Evolutionary conservation across 768 basidiomycete species (phyloP).

Genomic region (Psilocybe azurescens): DNA sequence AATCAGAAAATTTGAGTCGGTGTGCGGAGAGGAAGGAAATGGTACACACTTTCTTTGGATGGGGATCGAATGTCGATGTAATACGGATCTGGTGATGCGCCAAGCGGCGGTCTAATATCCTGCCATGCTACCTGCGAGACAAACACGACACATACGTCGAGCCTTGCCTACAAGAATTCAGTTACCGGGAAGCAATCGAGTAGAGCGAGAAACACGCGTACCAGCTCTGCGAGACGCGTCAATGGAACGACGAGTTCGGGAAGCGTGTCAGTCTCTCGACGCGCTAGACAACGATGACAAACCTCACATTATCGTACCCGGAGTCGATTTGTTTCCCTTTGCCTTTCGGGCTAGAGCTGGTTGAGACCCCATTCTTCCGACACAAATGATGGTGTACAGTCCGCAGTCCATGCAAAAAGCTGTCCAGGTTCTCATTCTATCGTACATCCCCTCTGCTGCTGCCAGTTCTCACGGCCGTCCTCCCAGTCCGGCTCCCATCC

Average conservation of each 20-base stretch:
- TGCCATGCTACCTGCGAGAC: too few species aligned
- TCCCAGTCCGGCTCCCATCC: too few species aligned
- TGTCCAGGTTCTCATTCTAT: slow-evolving; percentile 71
- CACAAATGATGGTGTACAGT: slow-evolving; percentile 37
- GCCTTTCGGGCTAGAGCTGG: slow-evolving; percentile 16
- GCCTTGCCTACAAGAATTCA: too few species aligned
- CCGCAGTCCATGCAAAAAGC: slow-evolving; percentile 69
- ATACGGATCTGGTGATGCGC: slow-evolving; percentile 76
- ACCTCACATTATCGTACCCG: too few species aligned
- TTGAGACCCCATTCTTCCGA: slow-evolving; percentile 12
- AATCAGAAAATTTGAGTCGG: background rate
- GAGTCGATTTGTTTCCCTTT: too few species aligned
- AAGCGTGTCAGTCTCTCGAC: too few species aligned
- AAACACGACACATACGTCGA: too few species aligned
- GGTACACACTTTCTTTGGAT: slow-evolving; percentile 59
- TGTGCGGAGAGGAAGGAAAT: background rate
- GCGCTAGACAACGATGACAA: too few species aligned
- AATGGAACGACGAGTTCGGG: too few species aligned
- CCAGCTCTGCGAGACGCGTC: slow-evolving; percentile 75
- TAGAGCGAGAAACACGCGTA: slow-evolving; percentile 34
- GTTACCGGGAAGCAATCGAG: background rate
- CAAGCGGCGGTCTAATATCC: slow-evolving; percentile 69
- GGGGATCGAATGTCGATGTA: slow-evolving; percentile 60
- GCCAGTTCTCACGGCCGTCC: slow-evolving; percentile 72
- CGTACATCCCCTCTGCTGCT: slow-evolving; percentile 39